Conservation (phyloP, 176 grass and related monocot species). For the Oropetium thomaeum region DNA sequence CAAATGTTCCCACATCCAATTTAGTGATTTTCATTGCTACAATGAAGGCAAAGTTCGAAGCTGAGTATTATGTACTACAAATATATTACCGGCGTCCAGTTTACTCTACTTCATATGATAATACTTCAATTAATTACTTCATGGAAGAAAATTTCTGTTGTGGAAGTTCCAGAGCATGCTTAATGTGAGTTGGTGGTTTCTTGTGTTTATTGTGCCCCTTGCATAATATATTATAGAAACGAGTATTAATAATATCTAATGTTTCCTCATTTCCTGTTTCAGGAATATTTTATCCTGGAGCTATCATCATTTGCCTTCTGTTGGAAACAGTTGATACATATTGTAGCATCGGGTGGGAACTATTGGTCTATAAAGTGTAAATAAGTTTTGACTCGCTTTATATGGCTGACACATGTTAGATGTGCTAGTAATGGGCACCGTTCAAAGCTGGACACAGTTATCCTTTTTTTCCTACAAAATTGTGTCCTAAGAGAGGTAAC, state of each 20-base stretch:
- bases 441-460: slow-evolving; percentile 47
- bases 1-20: background rate
- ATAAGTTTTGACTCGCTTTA: slow-evolving; percentile 57
- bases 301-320: slow-evolving; percentile 22
- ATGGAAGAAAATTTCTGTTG: slow-evolving; percentile 5
- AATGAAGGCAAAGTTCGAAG: background rate
- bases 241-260: slow-evolving; percentile 8
- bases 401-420: slow-evolving; percentile 33
- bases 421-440: slow-evolving; percentile 34
- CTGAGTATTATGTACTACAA: background rate
- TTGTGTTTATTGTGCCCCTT: background rate
- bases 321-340: slow-evolving; percentile 32
- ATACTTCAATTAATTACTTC: slow-evolving; percentile 9
- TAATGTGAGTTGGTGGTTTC: slow-evolving; percentile 22
- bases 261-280: slow-evolving; percentile 12
- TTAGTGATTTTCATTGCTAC: background rate
- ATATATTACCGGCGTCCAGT: background rate
- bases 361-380: slow-evolving; percentile 60
- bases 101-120: slow-evolving; percentile 31
- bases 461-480: slow-evolving; percentile 48
- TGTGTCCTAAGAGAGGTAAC: slow-evolving; percentile 52
- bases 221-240: background rate
- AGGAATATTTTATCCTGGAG: slow-evolving; percentile 28
- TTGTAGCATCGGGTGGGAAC: slow-evolving; percentile 43
- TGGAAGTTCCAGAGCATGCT: slow-evolving; percentile 14